These are phyloP conservation scores for Tetracladium setigerum DNA, from an alignment of 495 filamentous ascomycete species.

Conservation along the genomic window DNA sequence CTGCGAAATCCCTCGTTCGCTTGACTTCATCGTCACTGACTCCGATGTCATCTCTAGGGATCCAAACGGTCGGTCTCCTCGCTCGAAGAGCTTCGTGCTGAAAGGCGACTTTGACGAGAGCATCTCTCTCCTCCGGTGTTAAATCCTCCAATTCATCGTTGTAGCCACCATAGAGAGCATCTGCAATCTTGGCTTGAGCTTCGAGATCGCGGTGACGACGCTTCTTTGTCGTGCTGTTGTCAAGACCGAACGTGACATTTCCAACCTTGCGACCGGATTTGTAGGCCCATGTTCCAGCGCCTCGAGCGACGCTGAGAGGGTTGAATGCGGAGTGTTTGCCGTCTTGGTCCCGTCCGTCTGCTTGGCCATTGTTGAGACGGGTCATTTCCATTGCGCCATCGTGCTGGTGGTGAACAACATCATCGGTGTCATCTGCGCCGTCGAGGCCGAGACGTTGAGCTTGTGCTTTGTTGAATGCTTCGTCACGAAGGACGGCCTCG, in stretches of 20 bases:
- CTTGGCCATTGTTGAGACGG: constrained; percentile 12
- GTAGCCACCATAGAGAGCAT: constrained; percentile 76
- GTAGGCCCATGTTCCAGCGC: constrained; percentile 41
- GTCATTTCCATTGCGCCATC: constrained; percentile 52
- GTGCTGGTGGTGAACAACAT: not conserved
- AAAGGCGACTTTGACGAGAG: constrained; percentile 81
- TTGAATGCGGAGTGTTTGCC: constrained; percentile 26
- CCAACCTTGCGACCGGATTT: constrained; percentile 9
- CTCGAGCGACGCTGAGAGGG: constrained; percentile 36
- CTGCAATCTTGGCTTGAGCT: constrained; percentile 62
- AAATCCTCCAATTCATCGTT: constrained; percentile 92
- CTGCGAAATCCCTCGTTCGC: constrained; percentile 66
- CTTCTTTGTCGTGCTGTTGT: constrained; percentile 28
- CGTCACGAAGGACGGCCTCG: constrained; percentile 80
- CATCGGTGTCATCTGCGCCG: constrained; percentile 34
- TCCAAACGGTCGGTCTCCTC: constrained; percentile 84
- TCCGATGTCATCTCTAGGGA: constrained; percentile 85
- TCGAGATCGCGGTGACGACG: constrained; percentile 42
- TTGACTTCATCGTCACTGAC: constrained; percentile 86
- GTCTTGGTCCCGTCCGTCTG: not conserved
- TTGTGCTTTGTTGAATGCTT: constrained; percentile 77
- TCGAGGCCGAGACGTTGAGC: constrained; percentile 47
- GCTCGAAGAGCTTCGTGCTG: constrained; percentile 84
- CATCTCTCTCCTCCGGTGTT: constrained; percentile 82
- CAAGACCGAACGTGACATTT: constrained; percentile 19